Evolutionary conservation across 495 filamentous ascomycete genomes (phyloP), one percentile per base, ranked within the genome.

Genomic region (Lindgomyces ingoldianus): DNA sequence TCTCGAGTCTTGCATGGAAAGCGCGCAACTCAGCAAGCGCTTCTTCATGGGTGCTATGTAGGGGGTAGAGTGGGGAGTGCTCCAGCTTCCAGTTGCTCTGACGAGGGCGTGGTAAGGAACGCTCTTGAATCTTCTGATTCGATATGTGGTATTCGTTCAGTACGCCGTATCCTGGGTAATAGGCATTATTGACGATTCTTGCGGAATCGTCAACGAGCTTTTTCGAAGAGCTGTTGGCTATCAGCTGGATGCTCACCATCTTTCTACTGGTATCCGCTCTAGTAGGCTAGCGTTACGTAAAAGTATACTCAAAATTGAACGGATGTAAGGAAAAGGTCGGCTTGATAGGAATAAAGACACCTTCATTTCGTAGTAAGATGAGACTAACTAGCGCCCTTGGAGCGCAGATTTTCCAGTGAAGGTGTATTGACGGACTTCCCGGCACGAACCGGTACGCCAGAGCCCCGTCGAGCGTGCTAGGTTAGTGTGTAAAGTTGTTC

Each of bases 41-140:
- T 29, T 68, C 46, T 41, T 65, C 52, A 49, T 76, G 72, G 0
- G 68, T 57, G 25, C 71, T 69, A 41, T 74, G 72, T 8, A 74
- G 73, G 16, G 64, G 65, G 22, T 69, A 62, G 1, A 74, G 70
- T 9, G 68, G 65, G 12, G 68, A 73, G 46, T 67, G 33, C 4
- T 68, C 56, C 4, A 57, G 30, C 51, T 69, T 10, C 71, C 71
- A 3, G 72, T 75, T 24, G 71, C 67, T 16, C 72, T 47, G 30
- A 76, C 63, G 12, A 76, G 65, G 29, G 74, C 74, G 39, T 76
- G 72, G 42, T 70, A 74, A 0, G 56, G 65, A 16, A 74, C 44
- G 9, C 60, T 71, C 29, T 69, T 59, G n/a, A 11, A 33, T 18
- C 8, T 51, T 19, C 41, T 50, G 16, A 33, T 11, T 51, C 51